Conservation (phyloP, 2,329 filamentous ascomycete genomes). For the Tolypocladium paradoxum region DNA sequence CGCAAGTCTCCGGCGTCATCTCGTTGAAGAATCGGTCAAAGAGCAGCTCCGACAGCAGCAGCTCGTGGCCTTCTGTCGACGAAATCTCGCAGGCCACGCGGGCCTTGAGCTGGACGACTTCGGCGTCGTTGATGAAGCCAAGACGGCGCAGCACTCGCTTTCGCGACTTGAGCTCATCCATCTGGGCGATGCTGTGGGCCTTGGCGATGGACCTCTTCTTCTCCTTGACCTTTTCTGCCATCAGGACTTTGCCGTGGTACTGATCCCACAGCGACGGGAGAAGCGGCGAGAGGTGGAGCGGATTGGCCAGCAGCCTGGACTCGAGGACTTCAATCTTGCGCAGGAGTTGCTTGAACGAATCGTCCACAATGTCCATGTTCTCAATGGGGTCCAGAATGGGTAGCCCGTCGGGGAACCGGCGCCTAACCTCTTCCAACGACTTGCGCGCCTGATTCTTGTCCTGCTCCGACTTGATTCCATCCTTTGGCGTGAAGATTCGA, state of each 20-base stretch:
- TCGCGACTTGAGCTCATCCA: conserved; percentile 91
- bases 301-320: conserved; percentile 77
- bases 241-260: conserved; percentile 69
- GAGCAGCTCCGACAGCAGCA: conserved; percentile 83
- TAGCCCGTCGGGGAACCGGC: conserved; percentile 85
- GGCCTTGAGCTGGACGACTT: conserved; percentile 94
- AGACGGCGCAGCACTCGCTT: conserved; percentile 91
- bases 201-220: conserved; percentile 79
- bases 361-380: conserved; percentile 90
- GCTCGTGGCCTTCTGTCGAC: conserved; percentile 79
- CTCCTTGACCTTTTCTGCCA: conserved; percentile 71
- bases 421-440: conserved; percentile 65
- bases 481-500: conserved; percentile 70
- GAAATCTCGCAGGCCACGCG: conserved; percentile 97
- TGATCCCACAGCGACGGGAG: conserved; percentile 77
- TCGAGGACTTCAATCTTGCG: conserved; percentile 96
- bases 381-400: conserved; percentile 86
- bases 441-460: conserved; percentile 59
- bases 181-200: conserved; percentile 78
- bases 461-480: conserved; percentile 52
- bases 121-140: conserved; percentile 88
- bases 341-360: conserved; percentile 85
- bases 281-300: conserved; percentile 80
- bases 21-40: conserved; percentile 99
- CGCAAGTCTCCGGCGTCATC: conserved; percentile 75